These are phyloP conservation scores for Verruconis gallopava DNA, from an alignment of 2,329 filamentous ascomycete species.

Conservation along the genomic window DNA sequence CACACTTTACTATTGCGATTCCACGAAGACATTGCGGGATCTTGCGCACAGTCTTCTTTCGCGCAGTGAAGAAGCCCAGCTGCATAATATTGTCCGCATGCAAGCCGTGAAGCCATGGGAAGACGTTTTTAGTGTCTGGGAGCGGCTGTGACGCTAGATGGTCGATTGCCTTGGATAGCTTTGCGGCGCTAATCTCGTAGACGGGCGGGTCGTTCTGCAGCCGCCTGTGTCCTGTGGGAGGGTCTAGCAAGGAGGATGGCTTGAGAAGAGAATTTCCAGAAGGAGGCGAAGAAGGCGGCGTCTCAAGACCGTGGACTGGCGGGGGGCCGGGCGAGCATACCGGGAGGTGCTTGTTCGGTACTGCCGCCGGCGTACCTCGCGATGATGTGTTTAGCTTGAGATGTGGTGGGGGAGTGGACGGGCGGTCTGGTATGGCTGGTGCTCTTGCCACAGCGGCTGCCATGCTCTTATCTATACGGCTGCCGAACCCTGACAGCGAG, in stretches of 20 bases:
- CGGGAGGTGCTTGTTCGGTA: constrained; percentile 84
- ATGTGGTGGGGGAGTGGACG: constrained; percentile 15
- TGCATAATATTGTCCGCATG: constrained; percentile 84
- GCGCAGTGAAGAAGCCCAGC: constrained; percentile 73
- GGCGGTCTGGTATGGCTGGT: constrained; percentile 4
- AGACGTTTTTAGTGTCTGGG: constrained; percentile 73
- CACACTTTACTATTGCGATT: constrained; percentile 78
- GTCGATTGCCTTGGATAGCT: constrained; percentile 61
- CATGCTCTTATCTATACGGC: constrained; percentile 5
- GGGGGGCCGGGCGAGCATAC: constrained; percentile 67
- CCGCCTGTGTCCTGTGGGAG: constrained; percentile 51
- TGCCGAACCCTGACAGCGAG: background rate
- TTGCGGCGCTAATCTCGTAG: constrained; percentile 58
- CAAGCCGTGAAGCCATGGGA: constrained; percentile 91
- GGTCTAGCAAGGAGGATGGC: constrained; percentile 46
- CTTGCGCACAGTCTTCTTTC: constrained; percentile 56
- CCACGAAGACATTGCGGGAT: constrained; percentile 66
- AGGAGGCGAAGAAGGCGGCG: constrained; percentile 24
- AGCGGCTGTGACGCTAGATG: constrained; percentile 66
- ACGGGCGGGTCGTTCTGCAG: constrained; percentile 45
- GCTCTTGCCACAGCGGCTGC: constrained; percentile 8
- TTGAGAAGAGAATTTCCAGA: constrained; percentile 21
- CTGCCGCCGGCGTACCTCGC: constrained; percentile 45
- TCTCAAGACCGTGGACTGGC: constrained; percentile 35
- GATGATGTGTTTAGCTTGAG: constrained; percentile 45